Evolutionary conservation across 2,329 filamentous ascomycete genomes (phyloP).

Genomic region (Leptographium radiaticola): DNA sequence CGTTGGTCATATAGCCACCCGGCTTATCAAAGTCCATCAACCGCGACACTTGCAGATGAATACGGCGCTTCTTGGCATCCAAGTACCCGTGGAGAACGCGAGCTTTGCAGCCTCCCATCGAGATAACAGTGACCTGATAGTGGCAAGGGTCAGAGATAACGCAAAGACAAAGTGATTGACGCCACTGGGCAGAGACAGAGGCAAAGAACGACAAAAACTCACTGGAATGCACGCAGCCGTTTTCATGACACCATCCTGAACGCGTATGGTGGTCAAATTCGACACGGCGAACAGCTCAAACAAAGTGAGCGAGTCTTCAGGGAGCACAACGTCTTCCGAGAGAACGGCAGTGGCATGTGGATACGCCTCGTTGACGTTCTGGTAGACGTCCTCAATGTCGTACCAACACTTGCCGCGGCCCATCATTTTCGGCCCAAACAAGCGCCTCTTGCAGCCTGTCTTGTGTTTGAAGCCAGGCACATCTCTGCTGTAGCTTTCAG

Average conservation of each 20-base stretch:
- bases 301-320: not conserved
- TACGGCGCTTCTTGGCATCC: not conserved
- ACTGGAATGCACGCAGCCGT: not conserved
- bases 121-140: not conserved
- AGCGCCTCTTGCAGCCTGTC: not conserved
- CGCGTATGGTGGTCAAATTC: not conserved
- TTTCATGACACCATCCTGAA: not conserved
- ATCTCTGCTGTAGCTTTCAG: too few relatives aligned
- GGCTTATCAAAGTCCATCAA: not conserved
- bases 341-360: not conserved
- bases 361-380: not conserved
- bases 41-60: not conserved
- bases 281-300: not conserved
- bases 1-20: not conserved
- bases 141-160: not conserved
- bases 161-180: not conserved
- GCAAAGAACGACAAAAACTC: not conserved
- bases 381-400: not conserved
- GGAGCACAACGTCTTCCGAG: not conserved
- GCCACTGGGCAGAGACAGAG: not conserved
- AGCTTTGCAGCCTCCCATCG: not conserved
- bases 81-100: not conserved
- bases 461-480: too few relatives aligned
- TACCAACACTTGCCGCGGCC: not conserved
- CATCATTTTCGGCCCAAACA: not conserved